Base-by-base conservation (phyloP, 2,329 filamentous ascomycete genomes). In the Xylariaceae sp. region DNA sequence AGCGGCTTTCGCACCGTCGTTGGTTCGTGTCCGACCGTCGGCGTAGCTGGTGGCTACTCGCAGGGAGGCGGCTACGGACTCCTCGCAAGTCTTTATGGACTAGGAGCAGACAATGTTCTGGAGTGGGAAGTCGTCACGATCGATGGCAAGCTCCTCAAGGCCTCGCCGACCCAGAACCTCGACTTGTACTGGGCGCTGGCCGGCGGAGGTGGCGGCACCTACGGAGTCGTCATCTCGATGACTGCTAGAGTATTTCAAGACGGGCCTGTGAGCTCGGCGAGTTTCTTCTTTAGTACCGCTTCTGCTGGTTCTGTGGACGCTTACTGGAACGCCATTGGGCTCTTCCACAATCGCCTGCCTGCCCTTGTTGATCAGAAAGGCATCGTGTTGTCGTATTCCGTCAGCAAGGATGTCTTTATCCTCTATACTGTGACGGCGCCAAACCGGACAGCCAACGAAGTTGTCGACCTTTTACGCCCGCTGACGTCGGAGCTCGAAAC, bases 351-450 rank as follows among this genome's bases (percentile, higher is more conserved):
- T 6, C 11, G 12, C 12, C n/a, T 36, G 16, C 12, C 12, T 36
- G 12, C 33, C 12, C 33, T 36, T 6, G 33, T 36, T 5, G 33
- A 36, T 36, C 12, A 36, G n/a, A 11, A 17, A 36, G 33, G 12
- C 16, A 14, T 36, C 33, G 33, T 36, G 19, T 11, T 51, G 37
- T 52, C 49, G 16, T 52, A 52, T 16, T 44, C 49, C 6, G 16
- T 52, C 3, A 52, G 39, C 21, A 34, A 16, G 49, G 49, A 52
- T 12, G 44, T 29, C 6, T 44, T 52, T 5, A 52, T 52, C 21
- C 29, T 44, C 2, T 52, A 52, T 9, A 52, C 49, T 4, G 28
- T 44, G 14, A 52, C 49, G n/a, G 49, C 49, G 14, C 49, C 49
- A n/a, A 44, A 52, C 12, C 21, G 39, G 11, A 52, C 49, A 5